These are phyloP conservation scores for Oemleria cerasiformis DNA, from an alignment of 306 rosid genomes.

Conservation along the genomic window DNA sequence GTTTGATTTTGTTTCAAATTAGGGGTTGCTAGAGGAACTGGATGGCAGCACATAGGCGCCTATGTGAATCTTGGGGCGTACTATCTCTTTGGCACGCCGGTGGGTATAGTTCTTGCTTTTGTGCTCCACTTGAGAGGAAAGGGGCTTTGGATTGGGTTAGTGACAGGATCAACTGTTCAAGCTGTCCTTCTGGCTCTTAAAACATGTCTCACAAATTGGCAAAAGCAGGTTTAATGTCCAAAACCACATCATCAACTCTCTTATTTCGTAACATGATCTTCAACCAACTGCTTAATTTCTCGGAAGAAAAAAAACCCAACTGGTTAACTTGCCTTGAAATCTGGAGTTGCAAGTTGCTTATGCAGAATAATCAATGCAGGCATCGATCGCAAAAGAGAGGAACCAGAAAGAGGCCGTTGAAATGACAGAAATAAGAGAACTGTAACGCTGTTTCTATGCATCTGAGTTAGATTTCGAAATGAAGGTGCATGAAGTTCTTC, in stretches of 20 bases:
- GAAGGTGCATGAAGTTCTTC: too few relatives aligned
- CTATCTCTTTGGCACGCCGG: conserved; percentile 43
- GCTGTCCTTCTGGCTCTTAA: conserved; percentile 17
- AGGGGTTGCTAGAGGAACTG: conserved; percentile 50
- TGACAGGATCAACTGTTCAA: conserved; percentile 28
- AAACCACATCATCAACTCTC: too few relatives aligned
- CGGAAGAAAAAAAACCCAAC: neutral
- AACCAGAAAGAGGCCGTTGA: neutral
- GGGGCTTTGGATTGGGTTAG: conserved; percentile 58
- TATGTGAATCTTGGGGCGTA: conserved; percentile 46
- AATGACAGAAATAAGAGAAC: neutral
- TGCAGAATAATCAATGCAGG: neutral
- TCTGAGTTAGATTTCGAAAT: too few relatives aligned
- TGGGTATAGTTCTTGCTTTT: conserved; percentile 34
- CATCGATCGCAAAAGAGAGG: neutral
- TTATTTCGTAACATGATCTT: too few relatives aligned
- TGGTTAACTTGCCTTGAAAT: too few relatives aligned
- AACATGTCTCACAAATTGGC: conserved; percentile 38
- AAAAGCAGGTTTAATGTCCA: conserved; percentile 38
- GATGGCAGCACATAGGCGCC: conserved; percentile 47
- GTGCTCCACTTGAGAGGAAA: conserved; percentile 28
- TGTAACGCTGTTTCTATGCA: neutral
- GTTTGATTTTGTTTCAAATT: neutral
- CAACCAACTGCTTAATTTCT: neutral
- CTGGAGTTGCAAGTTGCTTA: too few relatives aligned